Evolutionary conservation across 2,329 filamentous ascomycete genomes (phyloP).

Genomic region (Hypoxylon sp.): DNA sequence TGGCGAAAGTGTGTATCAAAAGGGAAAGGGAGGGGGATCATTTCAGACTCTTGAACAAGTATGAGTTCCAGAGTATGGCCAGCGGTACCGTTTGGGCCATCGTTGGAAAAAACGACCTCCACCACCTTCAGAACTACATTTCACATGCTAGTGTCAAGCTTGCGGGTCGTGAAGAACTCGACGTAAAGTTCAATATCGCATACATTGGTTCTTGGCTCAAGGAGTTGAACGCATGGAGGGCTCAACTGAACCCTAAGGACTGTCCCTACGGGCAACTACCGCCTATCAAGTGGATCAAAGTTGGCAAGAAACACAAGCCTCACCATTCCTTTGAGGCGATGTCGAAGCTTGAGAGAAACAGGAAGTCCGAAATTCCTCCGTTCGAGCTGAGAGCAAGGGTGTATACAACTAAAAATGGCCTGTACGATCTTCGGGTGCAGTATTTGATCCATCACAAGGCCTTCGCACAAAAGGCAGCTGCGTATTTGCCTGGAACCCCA

Average conservation of each 20-base stretch:
- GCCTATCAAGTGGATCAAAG: conserved; percentile 18
- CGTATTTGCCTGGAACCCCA: conserved; percentile 27
- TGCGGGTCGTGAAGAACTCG: conserved; percentile 3
- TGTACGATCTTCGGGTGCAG: conserved; percentile 12
- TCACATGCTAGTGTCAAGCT: conserved; percentile 37
- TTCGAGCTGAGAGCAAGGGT: conserved; percentile 35
- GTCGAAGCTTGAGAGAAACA: conserved; percentile 23
- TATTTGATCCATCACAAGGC: conserved; percentile 34
- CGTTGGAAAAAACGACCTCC: conserved; percentile 20
- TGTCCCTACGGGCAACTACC: conserved; percentile 34
- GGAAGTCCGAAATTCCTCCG: conserved; percentile 3
- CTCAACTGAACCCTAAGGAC: background rate
- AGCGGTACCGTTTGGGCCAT: conserved; percentile 15
- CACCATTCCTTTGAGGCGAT: conserved; percentile 36
- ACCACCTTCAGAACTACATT: conserved; percentile 24
- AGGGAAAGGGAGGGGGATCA: conserved; percentile 26
- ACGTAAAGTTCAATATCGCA: conserved; percentile 18
- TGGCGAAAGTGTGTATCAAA: conserved; percentile 20
- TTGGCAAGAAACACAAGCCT: conserved; percentile 5
- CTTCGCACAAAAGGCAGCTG: conserved; percentile 33
- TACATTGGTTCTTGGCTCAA: conserved; percentile 28
- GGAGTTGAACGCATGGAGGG: conserved; percentile 17
- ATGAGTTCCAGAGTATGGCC: conserved; percentile 6
- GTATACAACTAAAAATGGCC: background rate
- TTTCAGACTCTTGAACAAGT: conserved; percentile 24